Evolutionary conservation across 306 rosid species (phyloP).

Genomic region (Morella rubra): DNA sequence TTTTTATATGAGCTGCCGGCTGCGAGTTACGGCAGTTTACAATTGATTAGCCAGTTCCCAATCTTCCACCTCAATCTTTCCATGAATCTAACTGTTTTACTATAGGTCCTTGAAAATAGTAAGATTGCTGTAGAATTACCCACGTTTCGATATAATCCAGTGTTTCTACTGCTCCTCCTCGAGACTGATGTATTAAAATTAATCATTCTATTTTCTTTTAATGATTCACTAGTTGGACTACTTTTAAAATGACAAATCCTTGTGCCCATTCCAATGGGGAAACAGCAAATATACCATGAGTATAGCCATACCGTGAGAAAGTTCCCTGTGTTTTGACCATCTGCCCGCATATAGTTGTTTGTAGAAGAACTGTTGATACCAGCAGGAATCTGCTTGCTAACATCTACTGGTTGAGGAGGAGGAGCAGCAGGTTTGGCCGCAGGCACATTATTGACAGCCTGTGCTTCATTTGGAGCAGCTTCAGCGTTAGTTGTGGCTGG

Average conservation of each 20-base stretch:
- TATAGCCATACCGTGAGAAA: constrained; percentile 72
- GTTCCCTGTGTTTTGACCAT: constrained; percentile 97
- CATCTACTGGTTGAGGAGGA: constrained; percentile 47
- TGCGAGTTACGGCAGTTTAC: too few relatives aligned
- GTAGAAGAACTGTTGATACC: constrained; percentile 85
- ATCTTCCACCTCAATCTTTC: too few relatives aligned
- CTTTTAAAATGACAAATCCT: not conserved
- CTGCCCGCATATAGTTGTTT: constrained; percentile 67
- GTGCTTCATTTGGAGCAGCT: constrained; percentile 46
- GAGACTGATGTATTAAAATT: not conserved
- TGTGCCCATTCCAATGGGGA: constrained; percentile 9
- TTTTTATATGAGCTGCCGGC: too few relatives aligned
- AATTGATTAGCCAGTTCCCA: too few relatives aligned
- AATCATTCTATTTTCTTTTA: not conserved
- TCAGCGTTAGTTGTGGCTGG: constrained; percentile 51
- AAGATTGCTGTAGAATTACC: too few relatives aligned
- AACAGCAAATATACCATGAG: constrained; percentile 14
- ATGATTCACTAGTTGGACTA: constrained; percentile 8
- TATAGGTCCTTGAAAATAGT: not conserved
- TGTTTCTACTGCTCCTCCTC: not conserved
- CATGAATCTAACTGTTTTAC: too few relatives aligned
- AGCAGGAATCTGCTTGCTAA: constrained; percentile 76
- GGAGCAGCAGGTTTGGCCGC: constrained; percentile 57
- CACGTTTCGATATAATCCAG: not conserved
- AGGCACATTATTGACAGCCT: constrained; percentile 43